Base-by-base conservation (phyloP, 2,329 filamentous ascomycete genomes). In the Fusarium albosuccineum region DNA sequence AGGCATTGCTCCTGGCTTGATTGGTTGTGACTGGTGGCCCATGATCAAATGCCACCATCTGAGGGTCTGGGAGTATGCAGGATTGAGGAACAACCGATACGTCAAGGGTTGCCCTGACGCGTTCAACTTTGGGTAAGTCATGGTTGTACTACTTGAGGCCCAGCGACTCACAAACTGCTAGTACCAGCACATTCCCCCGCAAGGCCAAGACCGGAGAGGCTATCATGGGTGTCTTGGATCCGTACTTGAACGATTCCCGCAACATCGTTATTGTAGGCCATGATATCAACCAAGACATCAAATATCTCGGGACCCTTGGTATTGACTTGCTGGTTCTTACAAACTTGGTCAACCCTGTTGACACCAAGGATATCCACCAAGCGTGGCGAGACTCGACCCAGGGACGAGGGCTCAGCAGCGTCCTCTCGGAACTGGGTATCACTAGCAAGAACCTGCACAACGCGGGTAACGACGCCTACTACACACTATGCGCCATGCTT, bases 381-480 rank as follows among this genome's bases (percentile, higher is more conserved):
- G 85, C 87, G 13, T 85, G 90, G 73, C 84, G 83, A 33, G 82
- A 84, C 13, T 83, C 86, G 22, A 71, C 74, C 1, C 81, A 91
- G 3, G 75, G 82, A 4, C 83, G 85, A 13, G 86, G 85, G 2
- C 84, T 98, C 2, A 81, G 80, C 1, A 80, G 71, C 6, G 83
- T 97, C 13, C 85, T 97, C 26, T 73, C 78, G 6, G 84, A 90
- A 6, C 81, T 97, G 29, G 86, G 85, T 3, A 86, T 97, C 9
- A 71, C 79, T 0, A 86, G 83, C 41, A 86, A 82, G 77, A 83
- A 91, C 70, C 82, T 95, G n/a, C 94, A 97, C 78, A 97, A 97
- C 73, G 94, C 90, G 0, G 89, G 94, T 2, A 97, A 97, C 68
- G 94, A 97, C 75, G 93, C 94, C 0, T 86, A 89, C 2, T 96